Base-by-base conservation (phyloP, 1,284 basidiomycete genomes). In the Gymnopus androsaceus region DNA sequence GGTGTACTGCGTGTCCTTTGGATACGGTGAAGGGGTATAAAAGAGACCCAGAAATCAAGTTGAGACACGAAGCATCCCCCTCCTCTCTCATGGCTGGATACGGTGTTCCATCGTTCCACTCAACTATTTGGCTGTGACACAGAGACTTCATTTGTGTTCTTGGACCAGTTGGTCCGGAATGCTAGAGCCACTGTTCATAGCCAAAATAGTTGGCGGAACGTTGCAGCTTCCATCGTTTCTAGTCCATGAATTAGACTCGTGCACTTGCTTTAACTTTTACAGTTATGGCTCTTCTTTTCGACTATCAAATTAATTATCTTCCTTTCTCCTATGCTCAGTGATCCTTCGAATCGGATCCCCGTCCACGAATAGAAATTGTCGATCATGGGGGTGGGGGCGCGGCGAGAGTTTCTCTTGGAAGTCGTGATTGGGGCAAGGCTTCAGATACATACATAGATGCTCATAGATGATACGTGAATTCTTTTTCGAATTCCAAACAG, bases 51-150 rank as follows among this genome's bases (percentile, higher is more conserved):
- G 7, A 7, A 30, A 31, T 34, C 14, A 42, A 28, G 11, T 41
- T 7, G 33, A 15, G 14, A 6, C 21, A 34, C 21, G 7, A 9
- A 38, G 2, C 19, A 21, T 33, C 30, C 42, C 33, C 19, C 17
- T 17, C 30, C 42, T 23, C 30, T 52, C 54, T 30, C 34, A 19
- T 49, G 9, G 28, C 19, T 17, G 40, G 42, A 34, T 47, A 36
- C 54, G 38, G 30, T 47, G 33, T 38, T 44, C 48, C 63, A 67
- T 70, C 62, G 71, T 70, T 65, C 67, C 57, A 64, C 55, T 41
- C 56, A 59, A 64, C 64, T 68, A 64, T 69, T 64, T 61, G 62
- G 64, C 63, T 66, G 66, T 71, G 69, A 67, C 59, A 61, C 67
- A 69, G 51, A 67, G 59, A 57, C 63, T 53, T 37, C 31, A 34